These are phyloP conservation scores for Penicillium sp. DNA, from an alignment of 2,329 filamentous ascomycete genomes.

Conservation along the genomic window DNA sequence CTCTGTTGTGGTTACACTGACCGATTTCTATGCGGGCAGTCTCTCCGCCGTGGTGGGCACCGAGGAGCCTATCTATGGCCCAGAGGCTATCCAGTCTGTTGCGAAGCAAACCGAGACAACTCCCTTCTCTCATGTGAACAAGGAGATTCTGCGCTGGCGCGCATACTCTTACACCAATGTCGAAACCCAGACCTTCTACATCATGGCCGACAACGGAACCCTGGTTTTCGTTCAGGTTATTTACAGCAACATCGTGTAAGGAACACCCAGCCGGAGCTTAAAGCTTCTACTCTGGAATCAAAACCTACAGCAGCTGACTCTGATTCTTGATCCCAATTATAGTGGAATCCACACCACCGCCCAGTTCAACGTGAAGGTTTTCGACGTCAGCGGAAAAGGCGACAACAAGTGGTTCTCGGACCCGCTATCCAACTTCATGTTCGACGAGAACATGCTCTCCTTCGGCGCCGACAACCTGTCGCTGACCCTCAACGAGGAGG, in stretches of 20 bases:
- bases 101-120: conserved; percentile 74
- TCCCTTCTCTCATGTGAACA: conserved; percentile 76
- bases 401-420: conserved; percentile 82
- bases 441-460: conserved; percentile 77
- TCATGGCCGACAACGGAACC: conserved; percentile 74
- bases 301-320: conserved; percentile 6
- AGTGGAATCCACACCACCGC: conserved; percentile 87
- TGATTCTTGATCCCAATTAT: conserved; percentile 18
- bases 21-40: conserved; percentile 56
- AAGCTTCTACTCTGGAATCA: not conserved
- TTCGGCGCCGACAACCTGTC: conserved; percentile 88
- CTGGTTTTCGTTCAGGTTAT: conserved; percentile 85
- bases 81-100: conserved; percentile 81
- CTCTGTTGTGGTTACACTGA: conserved; percentile 18
- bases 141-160: conserved; percentile 79
- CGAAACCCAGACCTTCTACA: conserved; percentile 93
- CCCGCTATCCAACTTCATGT: conserved; percentile 73
- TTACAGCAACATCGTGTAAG: conserved; percentile 95
- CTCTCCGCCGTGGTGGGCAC: conserved; percentile 83
- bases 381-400: conserved; percentile 70
- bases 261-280: conserved; percentile 3
- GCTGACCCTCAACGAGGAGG: conserved; percentile 81
- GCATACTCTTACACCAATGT: conserved; percentile 81
- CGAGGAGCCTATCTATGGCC: conserved; percentile 92
- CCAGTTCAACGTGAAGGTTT: conserved; percentile 94